Conservation (phyloP, 352 stramenopile species). For the Phytophthora podocarpi region DNA sequence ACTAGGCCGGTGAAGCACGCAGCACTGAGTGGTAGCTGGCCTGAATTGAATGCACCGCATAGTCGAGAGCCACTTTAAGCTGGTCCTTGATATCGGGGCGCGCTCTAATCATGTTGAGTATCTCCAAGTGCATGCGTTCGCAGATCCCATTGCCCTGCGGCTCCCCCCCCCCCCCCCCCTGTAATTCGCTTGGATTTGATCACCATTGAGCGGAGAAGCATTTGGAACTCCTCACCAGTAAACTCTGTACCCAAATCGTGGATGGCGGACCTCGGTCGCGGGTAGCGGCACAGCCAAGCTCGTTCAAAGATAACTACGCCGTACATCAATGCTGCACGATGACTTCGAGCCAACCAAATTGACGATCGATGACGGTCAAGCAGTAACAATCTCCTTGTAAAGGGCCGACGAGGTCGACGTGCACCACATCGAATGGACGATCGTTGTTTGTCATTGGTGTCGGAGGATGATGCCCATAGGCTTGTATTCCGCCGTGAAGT, state of each 20-base stretch:
- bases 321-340: neutral
- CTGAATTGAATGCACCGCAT: conserved; percentile 3
- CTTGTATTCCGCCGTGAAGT: conserved; percentile 14
- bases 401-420: conserved; percentile 11
- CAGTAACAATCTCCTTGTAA: neutral
- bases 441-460: neutral
- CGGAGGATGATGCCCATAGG: neutral
- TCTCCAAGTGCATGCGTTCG: too few relatives aligned
- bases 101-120: too few relatives aligned
- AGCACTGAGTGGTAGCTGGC: conserved; percentile 11
- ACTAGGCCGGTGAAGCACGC: neutral
- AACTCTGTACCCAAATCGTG: conserved; percentile 14
- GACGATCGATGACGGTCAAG: conserved; percentile 3
- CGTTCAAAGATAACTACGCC: conserved; percentile 9
- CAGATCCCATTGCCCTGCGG: too few relatives aligned
- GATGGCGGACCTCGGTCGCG: neutral
- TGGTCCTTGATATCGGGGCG: conserved; percentile 4
- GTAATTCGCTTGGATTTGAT: conserved; percentile 12
- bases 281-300: conserved; percentile 14
- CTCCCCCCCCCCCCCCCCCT: too few relatives aligned
- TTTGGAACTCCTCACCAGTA: conserved; percentile 10
- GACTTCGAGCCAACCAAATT: conserved; percentile 18
- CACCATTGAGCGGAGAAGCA: neutral
- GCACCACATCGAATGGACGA: conserved; percentile 9
- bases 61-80: conserved; percentile 4